Evolutionary conservation across 1,284 basidiomycete species (phyloP), one percentile per base, ranked within the genome.

Genomic region (Schizopora paradoxa): DNA sequence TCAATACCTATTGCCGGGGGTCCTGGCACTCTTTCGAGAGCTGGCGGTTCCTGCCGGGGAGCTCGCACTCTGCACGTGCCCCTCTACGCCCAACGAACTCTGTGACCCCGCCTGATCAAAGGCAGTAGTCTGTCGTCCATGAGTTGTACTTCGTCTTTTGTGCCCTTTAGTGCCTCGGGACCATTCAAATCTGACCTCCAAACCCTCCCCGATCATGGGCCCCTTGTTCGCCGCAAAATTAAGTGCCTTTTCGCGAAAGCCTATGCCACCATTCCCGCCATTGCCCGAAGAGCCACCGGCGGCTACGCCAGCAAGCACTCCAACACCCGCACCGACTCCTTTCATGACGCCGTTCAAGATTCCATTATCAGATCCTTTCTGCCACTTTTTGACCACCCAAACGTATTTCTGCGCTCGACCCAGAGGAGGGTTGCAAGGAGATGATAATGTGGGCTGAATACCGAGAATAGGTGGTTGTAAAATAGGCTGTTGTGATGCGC

Each of bases 351-450:
- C 69, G 38, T 66, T 65, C 10, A 77, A 49, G 28, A 70, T 48
- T 13, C 67, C 55, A 6, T 54, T 51, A 10, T 70, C 71, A 7
- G 62, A 54, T 18, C 74, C 77, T 61, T 88, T 91, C 39, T 86
- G 67, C 90, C 91, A 95, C 50, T 70, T 73, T 45, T 81, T 71
- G 14, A 92, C 79, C 4, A 86, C 73, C 89, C 91, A 95, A 3
- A 87, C 77, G 56, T 94, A 93, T 56, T 79, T 76, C 64, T 67
- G 62, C 55, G 82, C 67, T 11, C 80, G 69, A 2, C 68, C 68
- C 4, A 55, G 61, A 22, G 70, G 69, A 11, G 72, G 68, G 45
- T 59, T 58, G 6, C 58, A 55, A 4, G 67, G 58, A 11, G 74
- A 66, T 45, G 65, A 67, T 13, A 75, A 66, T 0, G 70, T 68